Conservation (phyloP, 2,329 filamentous ascomycete species). For the Talaromyces sp. region DNA sequence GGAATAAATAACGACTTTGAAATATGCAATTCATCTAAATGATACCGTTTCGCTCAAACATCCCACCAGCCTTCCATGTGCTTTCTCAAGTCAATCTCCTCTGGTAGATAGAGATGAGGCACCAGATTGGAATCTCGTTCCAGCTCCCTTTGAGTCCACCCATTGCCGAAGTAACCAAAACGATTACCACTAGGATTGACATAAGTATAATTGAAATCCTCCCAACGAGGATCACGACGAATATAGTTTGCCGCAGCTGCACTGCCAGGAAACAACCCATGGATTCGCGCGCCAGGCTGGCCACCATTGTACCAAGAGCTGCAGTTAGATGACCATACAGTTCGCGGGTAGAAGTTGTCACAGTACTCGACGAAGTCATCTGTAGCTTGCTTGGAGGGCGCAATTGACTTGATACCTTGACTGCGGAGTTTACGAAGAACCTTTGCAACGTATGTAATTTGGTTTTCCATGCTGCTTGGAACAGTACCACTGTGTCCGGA, state of each 20-base stretch:
- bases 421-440: slow-evolving; percentile 67
- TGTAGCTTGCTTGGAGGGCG: slow-evolving; percentile 59
- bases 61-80: slow-evolving; percentile 72
- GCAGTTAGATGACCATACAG: slow-evolving; percentile 57
- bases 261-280: slow-evolving; percentile 71
- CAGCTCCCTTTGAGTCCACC: slow-evolving; percentile 63
- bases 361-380: slow-evolving; percentile 57
- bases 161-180: slow-evolving; percentile 66
- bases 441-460: slow-evolving; percentile 67
- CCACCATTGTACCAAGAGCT: slow-evolving; percentile 74
- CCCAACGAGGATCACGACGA: slow-evolving; percentile 59
- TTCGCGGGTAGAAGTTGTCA: slow-evolving; percentile 55
- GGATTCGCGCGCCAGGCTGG: slow-evolving; percentile 62
- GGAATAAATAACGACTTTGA: too few species aligned
- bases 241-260: slow-evolving; percentile 64
- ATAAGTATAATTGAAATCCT: slow-evolving; percentile 61
- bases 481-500: slow-evolving; percentile 66
- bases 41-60: slow-evolving; percentile 28
- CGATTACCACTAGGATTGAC: slow-evolving; percentile 48
- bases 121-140: slow-evolving; percentile 63
- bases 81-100: slow-evolving; percentile 61
- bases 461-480: slow-evolving; percentile 67
- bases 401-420: slow-evolving; percentile 67
- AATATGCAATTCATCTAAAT: too few species aligned
- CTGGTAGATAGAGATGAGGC: slow-evolving; percentile 61